These are phyloP conservation scores for Quercus phellos DNA, from an alignment of 331 rosid genomes.

Conservation along the genomic window DNA sequence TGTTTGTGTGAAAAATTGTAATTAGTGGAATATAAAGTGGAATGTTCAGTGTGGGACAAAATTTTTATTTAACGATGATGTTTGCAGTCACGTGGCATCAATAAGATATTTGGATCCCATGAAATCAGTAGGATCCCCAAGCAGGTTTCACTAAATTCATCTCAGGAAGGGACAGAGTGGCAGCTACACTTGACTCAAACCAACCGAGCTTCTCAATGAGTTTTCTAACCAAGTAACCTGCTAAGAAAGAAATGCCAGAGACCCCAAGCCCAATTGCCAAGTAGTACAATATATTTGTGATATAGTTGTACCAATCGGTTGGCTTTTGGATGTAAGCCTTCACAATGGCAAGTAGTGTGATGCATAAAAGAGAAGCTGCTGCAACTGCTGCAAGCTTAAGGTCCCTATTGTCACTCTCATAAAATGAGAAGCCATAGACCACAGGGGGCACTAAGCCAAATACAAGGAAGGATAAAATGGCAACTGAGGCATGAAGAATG, in stretches of 20 bases:
- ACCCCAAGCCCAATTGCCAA: slow-evolving; percentile 37
- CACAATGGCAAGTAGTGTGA: slow-evolving; percentile 46
- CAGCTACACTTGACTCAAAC: slow-evolving; percentile 31
- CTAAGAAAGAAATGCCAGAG: slow-evolving; percentile 43
- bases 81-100: neutral
- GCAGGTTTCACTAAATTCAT: slow-evolving; percentile 7
- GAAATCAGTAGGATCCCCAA: slow-evolving; percentile 26
- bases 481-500: slow-evolving; percentile 41
- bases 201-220: slow-evolving; percentile 43
- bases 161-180: slow-evolving; percentile 16
- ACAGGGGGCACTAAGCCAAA: slow-evolving; percentile 66
- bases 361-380: slow-evolving; percentile 56
- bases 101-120: neutral
- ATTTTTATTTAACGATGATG: neutral
- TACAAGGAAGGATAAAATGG: slow-evolving; percentile 47
- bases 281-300: slow-evolving; percentile 37
- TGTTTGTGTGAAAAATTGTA: no score
- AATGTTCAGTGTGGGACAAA: no score
- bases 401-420: slow-evolving; percentile 35
- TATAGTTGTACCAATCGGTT: slow-evolving; percentile 18
- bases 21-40: no score
- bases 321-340: slow-evolving; percentile 44
- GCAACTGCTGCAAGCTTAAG: slow-evolving; percentile 57
- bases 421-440: slow-evolving; percentile 61
- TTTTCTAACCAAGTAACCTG: slow-evolving; percentile 38